A percentile compares a stretch with the other conserved stretches of the same genome.
Evolutionary conservation across 1,284 basidiomycete species (phyloP).

Genomic region (Athelia psychrophila): DNA sequence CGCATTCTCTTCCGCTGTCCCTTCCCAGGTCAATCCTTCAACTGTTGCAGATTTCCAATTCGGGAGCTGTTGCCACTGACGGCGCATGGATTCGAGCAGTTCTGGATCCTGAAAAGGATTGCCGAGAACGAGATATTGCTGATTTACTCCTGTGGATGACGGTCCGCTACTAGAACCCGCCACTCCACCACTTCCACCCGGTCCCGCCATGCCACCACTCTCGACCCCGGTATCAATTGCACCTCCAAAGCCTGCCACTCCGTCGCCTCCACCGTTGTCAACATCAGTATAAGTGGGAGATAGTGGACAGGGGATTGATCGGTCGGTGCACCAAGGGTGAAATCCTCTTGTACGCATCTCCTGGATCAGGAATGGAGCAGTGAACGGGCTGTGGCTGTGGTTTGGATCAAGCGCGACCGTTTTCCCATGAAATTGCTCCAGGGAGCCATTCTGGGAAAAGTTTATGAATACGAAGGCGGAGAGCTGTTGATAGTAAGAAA

Average conservation of each 20-base stretch:
- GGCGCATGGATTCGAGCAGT: neutral
- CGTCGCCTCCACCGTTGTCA: neutral
- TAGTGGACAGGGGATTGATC: neutral
- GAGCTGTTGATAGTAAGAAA: neutral
- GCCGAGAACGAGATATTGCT: constrained; percentile 2
- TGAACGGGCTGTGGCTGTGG: neutral
- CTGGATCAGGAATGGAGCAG: neutral
- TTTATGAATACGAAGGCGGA: neutral
- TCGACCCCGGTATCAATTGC: neutral
- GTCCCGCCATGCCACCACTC: neutral
- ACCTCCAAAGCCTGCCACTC: neutral
- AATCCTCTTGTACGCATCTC: neutral
- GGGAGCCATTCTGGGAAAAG: neutral
- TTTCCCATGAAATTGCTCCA: neutral
- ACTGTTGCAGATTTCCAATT: constrained; percentile 2
- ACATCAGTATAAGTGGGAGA: neutral
- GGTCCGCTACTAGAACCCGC: constrained; percentile 1
- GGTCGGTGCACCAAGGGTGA: constrained; percentile 1
- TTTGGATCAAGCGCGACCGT: neutral
- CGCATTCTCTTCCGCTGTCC: constrained; percentile 2
- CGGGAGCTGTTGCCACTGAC: constrained; percentile 1
- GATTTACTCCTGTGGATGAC: neutral
- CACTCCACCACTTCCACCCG: constrained; percentile 2
- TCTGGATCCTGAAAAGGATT: neutral
- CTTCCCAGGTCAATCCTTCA: constrained; percentile 1